Percentiles rank a stretch among this genome's conserved stretches.
phyloP scores from a whole-genome alignment of 768 basidiomycete genomes.

The Auricularia cornea region DNA sequence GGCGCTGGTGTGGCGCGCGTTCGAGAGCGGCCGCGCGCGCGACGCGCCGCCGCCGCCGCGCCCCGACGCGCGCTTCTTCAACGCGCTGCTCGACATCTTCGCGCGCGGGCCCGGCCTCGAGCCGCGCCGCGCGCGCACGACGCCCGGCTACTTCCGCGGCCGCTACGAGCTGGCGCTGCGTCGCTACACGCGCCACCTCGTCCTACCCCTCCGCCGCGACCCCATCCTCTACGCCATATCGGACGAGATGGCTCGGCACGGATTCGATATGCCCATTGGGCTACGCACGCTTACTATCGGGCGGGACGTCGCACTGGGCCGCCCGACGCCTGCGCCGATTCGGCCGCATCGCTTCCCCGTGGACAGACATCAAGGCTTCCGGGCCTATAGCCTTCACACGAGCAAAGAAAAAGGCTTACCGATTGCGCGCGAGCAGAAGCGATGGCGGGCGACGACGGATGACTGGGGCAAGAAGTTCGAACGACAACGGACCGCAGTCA shows the following conservation, averaged over 20 bases:
- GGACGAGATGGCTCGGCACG: conserved; percentile 4
- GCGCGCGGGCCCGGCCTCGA: conserved; percentile 17
- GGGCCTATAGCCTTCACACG: background rate
- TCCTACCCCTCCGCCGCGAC: background rate
- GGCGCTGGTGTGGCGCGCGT: conserved; percentile 12
- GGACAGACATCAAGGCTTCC: background rate
- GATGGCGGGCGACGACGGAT: background rate
- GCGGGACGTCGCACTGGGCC: background rate
- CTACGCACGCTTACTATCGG: conserved; percentile 4
- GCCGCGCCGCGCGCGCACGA: background rate
- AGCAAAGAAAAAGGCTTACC: background rate
- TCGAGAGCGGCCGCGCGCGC: background rate
- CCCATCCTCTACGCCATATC: conserved; percentile 2
- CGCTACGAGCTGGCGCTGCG: conserved; percentile 1
- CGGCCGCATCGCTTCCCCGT: background rate
- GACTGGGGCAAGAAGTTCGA: background rate
- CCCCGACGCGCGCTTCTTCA: conserved; percentile 63
- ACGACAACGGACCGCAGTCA: background rate
- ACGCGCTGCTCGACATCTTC: conserved; percentile 45
- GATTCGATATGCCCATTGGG: conserved; percentile 6
- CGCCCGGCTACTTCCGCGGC: background rate
- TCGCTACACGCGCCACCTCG: background rate
- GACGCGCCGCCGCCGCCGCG: conserved; percentile 26
- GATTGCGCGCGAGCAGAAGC: background rate
- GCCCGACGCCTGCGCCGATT: background rate